phyloP scores from a whole-genome alignment of 176 grass and related monocot species.

The Aechmea fasciata region DNA sequence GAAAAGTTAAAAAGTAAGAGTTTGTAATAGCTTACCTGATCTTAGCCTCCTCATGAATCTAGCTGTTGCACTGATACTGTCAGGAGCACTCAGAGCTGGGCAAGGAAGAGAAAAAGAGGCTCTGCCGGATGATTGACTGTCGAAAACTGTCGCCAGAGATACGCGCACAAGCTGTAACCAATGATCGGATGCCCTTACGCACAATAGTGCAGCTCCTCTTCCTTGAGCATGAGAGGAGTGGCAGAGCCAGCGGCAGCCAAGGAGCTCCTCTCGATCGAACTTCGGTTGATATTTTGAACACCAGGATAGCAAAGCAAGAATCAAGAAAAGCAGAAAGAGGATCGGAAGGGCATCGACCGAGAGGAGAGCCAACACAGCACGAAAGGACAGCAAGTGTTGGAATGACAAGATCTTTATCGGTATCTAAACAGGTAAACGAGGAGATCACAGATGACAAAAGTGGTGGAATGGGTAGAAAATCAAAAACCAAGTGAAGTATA shows the following conservation, averaged over 20 bases:
- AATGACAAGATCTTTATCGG: conserved; percentile 36
- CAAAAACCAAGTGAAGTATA: conserved; percentile 29
- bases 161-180: conserved; percentile 59
- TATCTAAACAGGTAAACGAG: conserved; percentile 32
- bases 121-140: conserved; percentile 84
- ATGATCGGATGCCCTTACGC: conserved; percentile 76
- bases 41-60: not conserved
- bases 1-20: not conserved
- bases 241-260: conserved; percentile 20
- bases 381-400: conserved; percentile 3
- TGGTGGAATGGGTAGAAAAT: conserved; percentile 17
- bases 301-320: conserved; percentile 24
- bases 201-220: conserved; percentile 92
- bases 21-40: not conserved
- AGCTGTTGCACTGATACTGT: not conserved
- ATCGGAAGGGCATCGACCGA: conserved; percentile 29
- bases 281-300: conserved; percentile 3
- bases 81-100: conserved; percentile 74
- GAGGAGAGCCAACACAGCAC: conserved; percentile 12
- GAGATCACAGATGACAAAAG: conserved; percentile 31
- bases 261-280: not conserved
- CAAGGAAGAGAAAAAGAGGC: conserved; percentile 72
- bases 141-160: conserved; percentile 56
- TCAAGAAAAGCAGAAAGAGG: conserved; percentile 19
- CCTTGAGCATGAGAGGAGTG: conserved; percentile 62